Percentiles rank a stretch among this genome's conserved stretches.
Evolutionary conservation across 441 rosid genomes (phyloP).

Genomic region (Brassica balearica): DNA sequence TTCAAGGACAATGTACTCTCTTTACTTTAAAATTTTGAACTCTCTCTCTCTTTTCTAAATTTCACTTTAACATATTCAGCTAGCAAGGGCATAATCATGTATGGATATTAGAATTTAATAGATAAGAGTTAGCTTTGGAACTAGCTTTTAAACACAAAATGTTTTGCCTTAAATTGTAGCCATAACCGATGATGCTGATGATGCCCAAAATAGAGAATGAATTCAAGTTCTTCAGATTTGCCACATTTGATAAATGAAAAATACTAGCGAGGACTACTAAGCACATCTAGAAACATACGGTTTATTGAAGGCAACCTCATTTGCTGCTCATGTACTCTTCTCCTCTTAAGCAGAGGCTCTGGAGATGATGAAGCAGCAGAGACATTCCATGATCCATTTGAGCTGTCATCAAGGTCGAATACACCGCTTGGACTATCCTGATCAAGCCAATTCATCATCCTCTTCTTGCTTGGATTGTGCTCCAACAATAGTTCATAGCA

Average conservation of each 20-base stretch:
- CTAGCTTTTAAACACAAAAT: slow-evolving; percentile 34
- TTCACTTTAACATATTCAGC: background rate
- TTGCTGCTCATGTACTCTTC: slow-evolving; percentile 69
- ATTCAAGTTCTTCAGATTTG: slow-evolving; percentile 25
- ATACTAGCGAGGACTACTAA: slow-evolving; percentile 62
- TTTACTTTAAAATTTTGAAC: slow-evolving; percentile 27
- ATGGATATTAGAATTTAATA: background rate
- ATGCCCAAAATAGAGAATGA: slow-evolving; percentile 23
- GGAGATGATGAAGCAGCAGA: slow-evolving; percentile 49
- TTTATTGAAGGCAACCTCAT: slow-evolving; percentile 67
- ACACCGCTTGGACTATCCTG: slow-evolving; percentile 55
- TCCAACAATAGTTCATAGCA: slow-evolving; percentile 54
- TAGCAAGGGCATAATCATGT: slow-evolving; percentile 8
- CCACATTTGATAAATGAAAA: slow-evolving; percentile 16
- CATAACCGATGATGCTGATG: background rate
- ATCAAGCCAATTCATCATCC: slow-evolving; percentile 39
- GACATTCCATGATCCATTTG: slow-evolving; percentile 45
- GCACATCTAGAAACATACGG: slow-evolving; percentile 66
- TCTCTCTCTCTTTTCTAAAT: slow-evolving; percentile 18
- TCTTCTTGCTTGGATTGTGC: slow-evolving; percentile 47
- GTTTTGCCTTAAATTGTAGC: slow-evolving; percentile 18
- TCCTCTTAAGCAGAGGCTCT: slow-evolving; percentile 62
- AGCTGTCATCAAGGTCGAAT: slow-evolving; percentile 52
- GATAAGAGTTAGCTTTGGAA: slow-evolving; percentile 13
- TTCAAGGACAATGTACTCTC: slow-evolving; percentile 18